Evolutionary conservation across 1,284 basidiomycete genomes (phyloP).

Genomic region (Cronartium quercuum): DNA sequence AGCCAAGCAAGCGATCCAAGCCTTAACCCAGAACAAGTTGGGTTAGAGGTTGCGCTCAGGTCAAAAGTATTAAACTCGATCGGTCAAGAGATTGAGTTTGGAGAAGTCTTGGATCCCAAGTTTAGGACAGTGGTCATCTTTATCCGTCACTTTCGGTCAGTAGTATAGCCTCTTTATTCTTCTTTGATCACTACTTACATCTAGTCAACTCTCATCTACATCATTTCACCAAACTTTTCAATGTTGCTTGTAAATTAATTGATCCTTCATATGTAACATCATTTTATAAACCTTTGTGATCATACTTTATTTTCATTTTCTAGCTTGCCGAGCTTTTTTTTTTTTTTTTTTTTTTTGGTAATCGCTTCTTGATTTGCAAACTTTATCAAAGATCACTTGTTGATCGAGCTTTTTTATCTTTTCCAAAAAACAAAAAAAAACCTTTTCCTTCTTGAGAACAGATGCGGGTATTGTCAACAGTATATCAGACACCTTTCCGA

Average conservation of each 20-base stretch:
- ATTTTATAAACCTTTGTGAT: not conserved
- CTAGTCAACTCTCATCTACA: not conserved
- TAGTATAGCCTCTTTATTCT: not conserved
- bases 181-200: not conserved
- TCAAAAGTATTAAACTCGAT: constrained; percentile 4
- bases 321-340: no score
- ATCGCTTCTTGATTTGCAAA: no score
- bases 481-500: not conserved
- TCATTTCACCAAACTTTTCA: not conserved
- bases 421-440: not conserved
- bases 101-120: constrained; percentile 15
- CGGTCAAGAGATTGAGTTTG: constrained; percentile 15
- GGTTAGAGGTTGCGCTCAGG: constrained; percentile 6
- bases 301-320: not conserved
- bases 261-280: not conserved
- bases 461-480: not conserved
- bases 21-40: not conserved
- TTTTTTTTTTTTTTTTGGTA: no score
- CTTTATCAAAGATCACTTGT: constrained; percentile 14
- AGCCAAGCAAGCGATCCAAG: no score
- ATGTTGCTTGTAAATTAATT: not conserved
- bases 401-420: not conserved
- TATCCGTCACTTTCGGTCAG: constrained; percentile 26
- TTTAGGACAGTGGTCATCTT: constrained; percentile 28
- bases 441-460: no score